A percentile compares a stretch with the other conserved stretches of the same genome.
Evolutionary conservation across 2,329 filamentous ascomycete genomes (phyloP).

Genomic region (Fonsecaea multimorphosa): DNA sequence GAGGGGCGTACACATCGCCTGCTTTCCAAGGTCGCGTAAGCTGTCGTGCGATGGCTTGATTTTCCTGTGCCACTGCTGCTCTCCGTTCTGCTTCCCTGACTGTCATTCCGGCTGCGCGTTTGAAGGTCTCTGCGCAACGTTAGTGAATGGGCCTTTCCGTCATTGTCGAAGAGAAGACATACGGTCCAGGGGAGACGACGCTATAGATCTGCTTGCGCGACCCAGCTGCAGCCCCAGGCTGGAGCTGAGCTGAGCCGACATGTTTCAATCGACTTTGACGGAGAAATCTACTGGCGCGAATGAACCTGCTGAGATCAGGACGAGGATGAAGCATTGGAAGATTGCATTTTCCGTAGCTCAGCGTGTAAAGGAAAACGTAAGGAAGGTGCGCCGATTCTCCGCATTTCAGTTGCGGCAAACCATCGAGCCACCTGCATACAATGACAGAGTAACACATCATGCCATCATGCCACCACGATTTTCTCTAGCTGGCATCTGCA

Average conservation of each 20-base stretch:
- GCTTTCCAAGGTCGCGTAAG: constrained; percentile 70
- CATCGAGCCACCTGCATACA: background rate
- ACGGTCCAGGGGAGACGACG: constrained; percentile 16
- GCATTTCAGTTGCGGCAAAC: constrained; percentile 1
- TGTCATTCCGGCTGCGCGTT: constrained; percentile 17
- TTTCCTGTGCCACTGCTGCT: constrained; percentile 47
- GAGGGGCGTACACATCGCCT: constrained; percentile 89
- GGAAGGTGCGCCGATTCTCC: constrained; percentile 4
- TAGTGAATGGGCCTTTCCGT: background rate
- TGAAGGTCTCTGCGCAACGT: constrained; percentile 21
- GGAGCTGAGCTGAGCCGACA: constrained; percentile 13
- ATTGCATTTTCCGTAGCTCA: background rate
- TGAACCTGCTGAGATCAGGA: background rate
- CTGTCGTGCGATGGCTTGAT: constrained; percentile 48
- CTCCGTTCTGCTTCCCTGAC: constrained; percentile 31
- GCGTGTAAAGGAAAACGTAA: background rate
- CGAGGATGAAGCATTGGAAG: background rate
- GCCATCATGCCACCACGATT: constrained; percentile 1
- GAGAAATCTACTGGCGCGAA: background rate
- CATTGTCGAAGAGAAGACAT: background rate
- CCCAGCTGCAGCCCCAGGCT: constrained; percentile 11
- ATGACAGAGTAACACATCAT: background rate
- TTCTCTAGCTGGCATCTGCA: background rate
- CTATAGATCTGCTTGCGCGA: constrained; percentile 1
- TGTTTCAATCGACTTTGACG: background rate